Conservation (phyloP, 176 grass and related monocot genomes). For the Musa acuminata region DNA sequence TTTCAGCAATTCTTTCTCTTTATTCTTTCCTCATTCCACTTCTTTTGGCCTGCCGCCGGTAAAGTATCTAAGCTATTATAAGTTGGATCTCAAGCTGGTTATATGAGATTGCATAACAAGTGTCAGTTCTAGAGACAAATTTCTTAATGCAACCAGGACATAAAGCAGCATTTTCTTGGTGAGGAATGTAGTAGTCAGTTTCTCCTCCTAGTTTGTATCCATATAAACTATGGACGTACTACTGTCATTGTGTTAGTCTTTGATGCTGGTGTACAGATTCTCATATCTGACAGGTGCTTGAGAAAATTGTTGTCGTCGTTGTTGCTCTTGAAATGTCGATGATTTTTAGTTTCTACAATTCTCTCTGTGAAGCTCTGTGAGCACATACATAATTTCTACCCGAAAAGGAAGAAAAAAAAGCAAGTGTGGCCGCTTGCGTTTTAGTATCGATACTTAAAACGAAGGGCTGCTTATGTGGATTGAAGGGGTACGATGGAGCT, state of each 20-base stretch:
- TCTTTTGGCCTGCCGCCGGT: not conserved
- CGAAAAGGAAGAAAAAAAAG: no score
- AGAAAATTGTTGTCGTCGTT: not conserved
- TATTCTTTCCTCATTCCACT: constrained; percentile 4
- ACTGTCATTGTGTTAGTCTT: not conserved
- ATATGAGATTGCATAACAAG: not conserved
- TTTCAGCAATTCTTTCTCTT: constrained; percentile 9
- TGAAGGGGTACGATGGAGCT: no score
- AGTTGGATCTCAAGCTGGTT: not conserved
- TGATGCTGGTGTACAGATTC: constrained; percentile 3
- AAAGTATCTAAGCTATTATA: not conserved
- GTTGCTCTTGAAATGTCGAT: not conserved
- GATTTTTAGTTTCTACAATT: not conserved
- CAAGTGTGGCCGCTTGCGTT: no score
- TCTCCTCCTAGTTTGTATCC: not conserved
- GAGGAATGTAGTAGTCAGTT: not conserved
- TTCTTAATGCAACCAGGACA: not conserved
- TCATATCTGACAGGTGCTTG: not conserved
- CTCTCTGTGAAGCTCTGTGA: no score
- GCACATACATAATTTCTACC: no score
- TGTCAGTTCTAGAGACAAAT: not conserved
- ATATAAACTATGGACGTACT: not conserved
- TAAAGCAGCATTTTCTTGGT: not conserved
- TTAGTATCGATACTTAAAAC: no score
- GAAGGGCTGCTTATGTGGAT: no score